Conservation (phyloP, 202 grass and related monocot genomes). For the Setaria viridis region DNA sequence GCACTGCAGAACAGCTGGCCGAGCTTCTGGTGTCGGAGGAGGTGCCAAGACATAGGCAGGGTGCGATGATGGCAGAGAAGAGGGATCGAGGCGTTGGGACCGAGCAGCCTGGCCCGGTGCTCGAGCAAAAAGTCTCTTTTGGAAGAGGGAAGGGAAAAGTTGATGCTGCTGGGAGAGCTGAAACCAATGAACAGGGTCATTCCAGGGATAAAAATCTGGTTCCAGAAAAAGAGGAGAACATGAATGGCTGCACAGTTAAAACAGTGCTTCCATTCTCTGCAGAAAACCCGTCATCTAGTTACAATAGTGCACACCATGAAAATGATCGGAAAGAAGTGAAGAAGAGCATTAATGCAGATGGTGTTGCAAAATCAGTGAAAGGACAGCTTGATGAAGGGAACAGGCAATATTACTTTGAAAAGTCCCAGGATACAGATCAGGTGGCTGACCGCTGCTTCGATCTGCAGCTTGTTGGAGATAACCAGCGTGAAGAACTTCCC, state of each 20-base stretch:
- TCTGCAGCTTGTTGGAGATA: slow-evolving; percentile 60
- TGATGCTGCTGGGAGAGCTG: slow-evolving; percentile 56
- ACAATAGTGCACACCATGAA: slow-evolving; percentile 43
- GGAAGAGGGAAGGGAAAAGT: slow-evolving; percentile 74
- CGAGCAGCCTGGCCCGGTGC: slow-evolving; percentile 45
- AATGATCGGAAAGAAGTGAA: slow-evolving; percentile 63
- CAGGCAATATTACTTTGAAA: slow-evolving; percentile 52
- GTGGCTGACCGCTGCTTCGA: slow-evolving; percentile 71
- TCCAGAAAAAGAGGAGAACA: slow-evolving; percentile 69
- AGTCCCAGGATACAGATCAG: slow-evolving; percentile 50
- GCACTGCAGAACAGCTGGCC: slow-evolving; percentile 63
- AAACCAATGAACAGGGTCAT: slow-evolving; percentile 44
- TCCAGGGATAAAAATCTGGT: slow-evolving; percentile 60
- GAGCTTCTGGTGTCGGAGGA: slow-evolving; percentile 81
- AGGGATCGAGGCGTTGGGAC: slow-evolving; percentile 61
- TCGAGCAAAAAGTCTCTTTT: slow-evolving; percentile 56
- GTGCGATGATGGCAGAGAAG: slow-evolving; percentile 48
- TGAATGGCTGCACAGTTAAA: slow-evolving; percentile 81
- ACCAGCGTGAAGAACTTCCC: slow-evolving; percentile 72
- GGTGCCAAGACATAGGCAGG: slow-evolving; percentile 55
- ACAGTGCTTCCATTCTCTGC: slow-evolving; percentile 77
- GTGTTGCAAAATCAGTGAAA: slow-evolving; percentile 58
- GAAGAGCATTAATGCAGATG: slow-evolving; percentile 54
- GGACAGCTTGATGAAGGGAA: slow-evolving; percentile 59
- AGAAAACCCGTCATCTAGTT: slow-evolving; percentile 76